Percentiles rank a stretch among this genome's conserved stretches.
phyloP scores from a whole-genome alignment of 306 rosid species.

The Styphnolobium japonicum region DNA sequence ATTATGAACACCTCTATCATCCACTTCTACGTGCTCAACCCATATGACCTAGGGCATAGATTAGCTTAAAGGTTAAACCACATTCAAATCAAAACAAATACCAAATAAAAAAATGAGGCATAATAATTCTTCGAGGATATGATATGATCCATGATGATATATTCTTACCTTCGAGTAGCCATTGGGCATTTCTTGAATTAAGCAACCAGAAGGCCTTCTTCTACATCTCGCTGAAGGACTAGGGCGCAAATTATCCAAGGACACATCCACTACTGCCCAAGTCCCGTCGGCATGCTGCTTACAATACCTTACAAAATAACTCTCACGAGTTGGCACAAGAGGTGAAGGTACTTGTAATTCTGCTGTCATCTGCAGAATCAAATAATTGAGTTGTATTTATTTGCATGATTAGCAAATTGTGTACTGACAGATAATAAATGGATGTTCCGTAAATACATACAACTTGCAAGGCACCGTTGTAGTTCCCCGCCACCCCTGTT shows the following conservation, averaged over 20 bases:
- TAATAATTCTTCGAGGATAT: neutral
- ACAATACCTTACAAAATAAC: slow-evolving; percentile 91
- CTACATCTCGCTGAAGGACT: slow-evolving; percentile 62
- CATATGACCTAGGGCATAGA: slow-evolving; percentile 61
- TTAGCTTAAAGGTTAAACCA: neutral
- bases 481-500: slow-evolving; percentile 96
- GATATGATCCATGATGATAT: neutral
- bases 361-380: slow-evolving; percentile 73
- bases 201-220: slow-evolving; percentile 93
- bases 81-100: neutral
- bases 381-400: neutral
- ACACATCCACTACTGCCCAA: slow-evolving; percentile 96
- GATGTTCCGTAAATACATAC: slow-evolving; percentile 25
- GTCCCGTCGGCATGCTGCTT: slow-evolving; percentile 86
- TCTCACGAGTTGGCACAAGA: slow-evolving; percentile 87
- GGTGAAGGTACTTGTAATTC: slow-evolving; percentile 98
- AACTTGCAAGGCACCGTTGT: slow-evolving; percentile 98
- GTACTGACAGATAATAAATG: neutral
- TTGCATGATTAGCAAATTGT: neutral
- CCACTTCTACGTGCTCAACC: slow-evolving; percentile 95
- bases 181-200: slow-evolving; percentile 97
- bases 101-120: neutral
- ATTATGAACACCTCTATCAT: slow-evolving; percentile 90
- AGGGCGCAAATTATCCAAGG: slow-evolving; percentile 81
- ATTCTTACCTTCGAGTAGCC: slow-evolving; percentile 84